Percentiles rank a stretch among this genome's conserved stretches.
Evolutionary conservation across 495 filamentous ascomycete species (phyloP).

Genomic region (Penicillium tannophilum): DNA sequence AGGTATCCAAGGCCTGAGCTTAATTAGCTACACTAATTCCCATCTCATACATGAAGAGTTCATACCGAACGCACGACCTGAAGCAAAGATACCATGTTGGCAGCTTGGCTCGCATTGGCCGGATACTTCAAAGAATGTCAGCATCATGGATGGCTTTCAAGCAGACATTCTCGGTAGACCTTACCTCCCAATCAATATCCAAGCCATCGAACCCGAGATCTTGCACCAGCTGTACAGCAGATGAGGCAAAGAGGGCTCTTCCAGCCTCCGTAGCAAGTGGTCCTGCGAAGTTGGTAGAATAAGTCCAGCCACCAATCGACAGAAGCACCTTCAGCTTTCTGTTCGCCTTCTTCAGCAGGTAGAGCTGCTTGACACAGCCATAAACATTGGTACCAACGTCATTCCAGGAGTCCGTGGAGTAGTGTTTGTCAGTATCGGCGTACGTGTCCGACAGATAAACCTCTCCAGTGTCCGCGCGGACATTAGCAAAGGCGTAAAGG

Average conservation of each 20-base stretch:
- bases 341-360: constrained; percentile 76
- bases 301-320: constrained; percentile 72
- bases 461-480: constrained; percentile 58
- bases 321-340: constrained; percentile 76
- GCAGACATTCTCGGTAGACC: not conserved
- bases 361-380: constrained; percentile 85
- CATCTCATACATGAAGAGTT: not conserved
- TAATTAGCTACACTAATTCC: not conserved
- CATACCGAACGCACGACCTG: constrained; percentile 45
- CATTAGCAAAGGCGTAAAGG: constrained; percentile 79
- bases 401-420: constrained; percentile 66
- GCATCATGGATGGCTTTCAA: not conserved
- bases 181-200: constrained; percentile 65
- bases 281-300: constrained; percentile 69
- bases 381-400: constrained; percentile 77
- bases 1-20: constrained; percentile 60
- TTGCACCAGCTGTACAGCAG: constrained; percentile 65
- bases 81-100: constrained; percentile 65
- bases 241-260: constrained; percentile 69
- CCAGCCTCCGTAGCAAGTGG: constrained; percentile 60
- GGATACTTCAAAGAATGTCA: constrained; percentile 31
- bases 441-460: constrained; percentile 80
- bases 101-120: constrained; percentile 50
- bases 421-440: constrained; percentile 75
- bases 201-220: constrained; percentile 66